Percentiles rank a stretch among this genome's conserved stretches.
These are phyloP conservation scores for Pseudogymnoascus sp. DNA, from an alignment of 2,329 filamentous ascomycete genomes.

Conservation along the genomic window DNA sequence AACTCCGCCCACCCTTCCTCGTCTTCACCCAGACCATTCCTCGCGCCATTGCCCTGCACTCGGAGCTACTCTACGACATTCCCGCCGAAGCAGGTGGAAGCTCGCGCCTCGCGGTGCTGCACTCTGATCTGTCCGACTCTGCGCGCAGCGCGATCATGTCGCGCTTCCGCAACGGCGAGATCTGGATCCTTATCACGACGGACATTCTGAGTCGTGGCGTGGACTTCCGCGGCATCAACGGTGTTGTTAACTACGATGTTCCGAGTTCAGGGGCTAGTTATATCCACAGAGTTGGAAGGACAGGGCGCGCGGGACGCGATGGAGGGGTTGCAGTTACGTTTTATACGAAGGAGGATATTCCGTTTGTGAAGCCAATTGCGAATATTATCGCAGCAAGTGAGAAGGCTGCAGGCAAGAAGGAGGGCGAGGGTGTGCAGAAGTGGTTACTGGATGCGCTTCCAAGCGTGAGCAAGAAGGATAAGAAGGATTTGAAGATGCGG, in stretches of 20 bases:
- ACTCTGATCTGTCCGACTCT: conserved; percentile 73
- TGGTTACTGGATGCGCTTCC: conserved; percentile 88
- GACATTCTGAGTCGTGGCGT: conserved; percentile 87
- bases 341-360: conserved; percentile 92
- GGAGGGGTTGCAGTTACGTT: conserved; percentile 89
- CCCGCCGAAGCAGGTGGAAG: conserved; percentile 79
- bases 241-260: conserved; percentile 96
- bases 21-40: conserved; percentile 96
- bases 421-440: conserved; percentile 58
- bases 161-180: conserved; percentile 80
- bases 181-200: conserved; percentile 95
- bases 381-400: conserved; percentile 86
- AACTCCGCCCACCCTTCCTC: conserved; percentile 77
- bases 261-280: conserved; percentile 86
- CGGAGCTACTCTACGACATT: conserved; percentile 91
- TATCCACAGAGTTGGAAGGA: conserved; percentile 87
- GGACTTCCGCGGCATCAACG: conserved; percentile 91
- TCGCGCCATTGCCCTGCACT: conserved; percentile 76
- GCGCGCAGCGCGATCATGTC: conserved; percentile 77
- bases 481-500: conserved; percentile 71
- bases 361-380: conserved; percentile 81
- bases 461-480: conserved; percentile 73
- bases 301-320: conserved; percentile 77
- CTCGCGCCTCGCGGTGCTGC: conserved; percentile 78
- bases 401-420: conserved; percentile 53